Evolutionary conservation across 306 rosid genomes (phyloP), one percentile per base, ranked within the genome.

Genomic region (Purshia tridentata): DNA sequence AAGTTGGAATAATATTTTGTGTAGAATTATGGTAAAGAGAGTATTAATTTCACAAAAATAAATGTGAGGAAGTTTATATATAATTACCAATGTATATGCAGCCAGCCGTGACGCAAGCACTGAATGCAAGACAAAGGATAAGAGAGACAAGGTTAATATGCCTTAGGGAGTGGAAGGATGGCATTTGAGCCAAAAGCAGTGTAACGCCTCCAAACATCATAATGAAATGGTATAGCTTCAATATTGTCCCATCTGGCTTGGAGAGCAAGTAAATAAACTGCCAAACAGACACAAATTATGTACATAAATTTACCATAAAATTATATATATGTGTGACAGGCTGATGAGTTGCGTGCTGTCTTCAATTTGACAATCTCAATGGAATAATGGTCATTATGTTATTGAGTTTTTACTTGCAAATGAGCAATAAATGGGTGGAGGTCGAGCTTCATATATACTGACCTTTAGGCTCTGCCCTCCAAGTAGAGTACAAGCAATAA

Each of bases 381-480:
- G 35, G 35, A 29, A 29, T 29, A 29, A 29, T 29, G 35, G 35
- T 29, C 35, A 29, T 29, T 1, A 29, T 29, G 35, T 29, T 29
- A 29, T 29, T 29, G 35, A 29, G 35, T 29, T 29, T 29, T 29
- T 29, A 3, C 35, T 29, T 1, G 35, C 35, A 29, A 29, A 29
- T 1, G 35, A 29, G 35, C 35, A 29, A 29, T 2, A 29, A 29
- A 29, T 2, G 35, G 35, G 35, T 29, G 35, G 35, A 29, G 35
- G 2, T 29, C 35, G 35, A 29, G 35, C 35, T 29, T 29, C 35
- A 29, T n/a, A n/a, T n/a, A n/a, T n/a, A 42, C 37, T 53, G 19
- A 90, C 96, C 84, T 88, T 86, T 20, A 90, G 86, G 78, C 83
- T 81, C 67, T 82, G 83, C 46, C 96, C 96, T 76, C 89, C 96